Evolutionary conservation across 306 rosid genomes (phyloP), one percentile per base, ranked within the genome.

Genomic region (Abrus pulchellus): DNA sequence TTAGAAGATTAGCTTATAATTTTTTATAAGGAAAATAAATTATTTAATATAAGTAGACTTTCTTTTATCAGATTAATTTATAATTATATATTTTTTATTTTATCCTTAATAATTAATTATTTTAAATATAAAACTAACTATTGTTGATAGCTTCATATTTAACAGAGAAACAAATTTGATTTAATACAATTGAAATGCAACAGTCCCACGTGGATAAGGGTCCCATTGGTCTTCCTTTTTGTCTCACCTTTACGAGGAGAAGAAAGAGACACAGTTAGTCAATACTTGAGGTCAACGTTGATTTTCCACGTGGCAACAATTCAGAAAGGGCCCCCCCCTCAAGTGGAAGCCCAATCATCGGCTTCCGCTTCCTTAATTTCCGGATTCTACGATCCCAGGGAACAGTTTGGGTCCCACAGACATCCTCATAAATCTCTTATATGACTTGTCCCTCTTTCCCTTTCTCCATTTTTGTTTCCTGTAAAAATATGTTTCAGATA

Each of bases 201-300:
- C 40, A 36, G 40, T 36, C 40, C 40, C 40, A 36, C 40, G 40
- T 36, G 40, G 40, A 4, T 54, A 2, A 12, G 9, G 60, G 60
- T 54, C 30, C 30, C 30, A 54, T 9, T 36, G 3, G 40, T 4
- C 40, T 36, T 36, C 40, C 40, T 4, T 36, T 36, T 4, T 54
- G 9, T 54, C 60, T 5, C 30, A 52, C 3, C 40, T 7, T 61
- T 32, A 38, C 30, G 30, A 64, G 32, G 13, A 33, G 49, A 1
- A 28, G 20, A 28, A 7, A 43, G 48, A 68, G 59, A 45, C 68
- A 30, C 4, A 9, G 11, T 62, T 29, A 48, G 52, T 76, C 74
- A 76, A 50, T 4, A 10, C 12, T 64, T 3, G 50, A 5, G 64
- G 89, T 80, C 86, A 83, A 89, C 83, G 61, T 30, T 72, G 0